Percentiles rank a stretch among this genome's conserved stretches.
Conservation (phyloP, 768 basidiomycete species). For the Calocera viscosa region DNA sequence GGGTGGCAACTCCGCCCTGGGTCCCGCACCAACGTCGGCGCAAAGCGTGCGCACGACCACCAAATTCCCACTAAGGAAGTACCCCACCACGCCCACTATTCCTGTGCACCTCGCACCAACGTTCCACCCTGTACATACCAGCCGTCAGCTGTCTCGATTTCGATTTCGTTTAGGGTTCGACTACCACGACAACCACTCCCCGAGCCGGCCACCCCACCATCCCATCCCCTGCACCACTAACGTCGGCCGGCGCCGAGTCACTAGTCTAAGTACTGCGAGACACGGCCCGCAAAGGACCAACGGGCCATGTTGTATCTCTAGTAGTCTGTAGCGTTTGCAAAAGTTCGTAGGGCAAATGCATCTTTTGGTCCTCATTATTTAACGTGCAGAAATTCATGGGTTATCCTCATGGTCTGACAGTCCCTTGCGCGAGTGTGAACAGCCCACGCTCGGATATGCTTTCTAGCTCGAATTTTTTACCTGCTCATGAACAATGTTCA, state of each 20-base stretch:
- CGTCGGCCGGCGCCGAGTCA: not conserved
- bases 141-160: not conserved
- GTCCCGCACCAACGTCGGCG: not conserved
- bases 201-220: not conserved
- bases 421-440: too few relatives aligned
- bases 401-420: too few relatives aligned
- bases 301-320: not conserved
- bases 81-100: not conserved
- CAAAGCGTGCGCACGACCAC: conserved; percentile 1
- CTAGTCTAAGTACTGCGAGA: not conserved
- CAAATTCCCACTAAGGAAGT: not conserved
- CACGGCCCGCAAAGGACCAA: not conserved
- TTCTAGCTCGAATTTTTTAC: too few relatives aligned
- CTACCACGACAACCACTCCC: not conserved
- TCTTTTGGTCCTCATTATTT: too few relatives aligned
- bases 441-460: too few relatives aligned
- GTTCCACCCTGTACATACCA: not conserved
- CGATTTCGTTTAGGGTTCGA: not conserved
- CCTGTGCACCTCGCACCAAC: not conserved
- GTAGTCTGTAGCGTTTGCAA: not conserved
- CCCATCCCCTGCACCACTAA: not conserved
- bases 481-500: too few relatives aligned
- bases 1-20: not conserved
- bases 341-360: not conserved
- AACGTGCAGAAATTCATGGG: too few relatives aligned